These are phyloP conservation scores for Aspergillus melleus DNA, from an alignment of 2,329 filamentous ascomycete genomes.

Conservation along the genomic window DNA sequence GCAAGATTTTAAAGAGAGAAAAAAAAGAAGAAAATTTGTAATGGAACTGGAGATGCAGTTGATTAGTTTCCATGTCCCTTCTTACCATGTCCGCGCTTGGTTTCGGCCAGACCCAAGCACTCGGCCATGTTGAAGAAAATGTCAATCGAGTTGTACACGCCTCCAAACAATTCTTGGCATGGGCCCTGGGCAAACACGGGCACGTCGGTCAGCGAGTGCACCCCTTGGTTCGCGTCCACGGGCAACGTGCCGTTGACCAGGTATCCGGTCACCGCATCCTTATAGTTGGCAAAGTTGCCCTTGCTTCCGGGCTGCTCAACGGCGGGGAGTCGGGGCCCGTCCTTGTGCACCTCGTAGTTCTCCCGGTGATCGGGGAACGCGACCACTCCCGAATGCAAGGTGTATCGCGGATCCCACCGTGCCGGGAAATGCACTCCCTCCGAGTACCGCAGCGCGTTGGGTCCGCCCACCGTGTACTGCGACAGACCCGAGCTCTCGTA, in stretches of 20 bases:
- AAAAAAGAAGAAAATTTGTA: neutral
- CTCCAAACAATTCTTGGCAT: conserved; percentile 72
- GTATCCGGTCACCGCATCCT: conserved; percentile 67
- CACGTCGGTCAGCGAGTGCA: conserved; percentile 76
- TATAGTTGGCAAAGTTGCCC: conserved; percentile 64
- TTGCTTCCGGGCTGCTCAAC: conserved; percentile 54
- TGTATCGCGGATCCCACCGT: conserved; percentile 84
- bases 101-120: conserved; percentile 38
- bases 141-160: conserved; percentile 42
- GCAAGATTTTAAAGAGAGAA: neutral
- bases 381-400: conserved; percentile 70
- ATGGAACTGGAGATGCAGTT: neutral
- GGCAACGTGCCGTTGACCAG: conserved; percentile 74
- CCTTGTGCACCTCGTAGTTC: conserved; percentile 70
- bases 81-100: conserved; percentile 8
- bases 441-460: conserved; percentile 62
- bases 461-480: conserved; percentile 68
- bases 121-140: conserved; percentile 44
- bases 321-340: conserved; percentile 64
- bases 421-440: conserved; percentile 75
- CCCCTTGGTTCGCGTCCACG: conserved; percentile 63
- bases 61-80: neutral
- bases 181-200: conserved; percentile 77
- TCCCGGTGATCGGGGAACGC: conserved; percentile 75
- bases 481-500: conserved; percentile 74